Percentiles rank a stretch among this genome's conserved stretches.
These are phyloP conservation scores for Martensiomyces pterosporus DNA, from an alignment of 192 early-diverging fungal genomes.

Conservation along the genomic window DNA sequence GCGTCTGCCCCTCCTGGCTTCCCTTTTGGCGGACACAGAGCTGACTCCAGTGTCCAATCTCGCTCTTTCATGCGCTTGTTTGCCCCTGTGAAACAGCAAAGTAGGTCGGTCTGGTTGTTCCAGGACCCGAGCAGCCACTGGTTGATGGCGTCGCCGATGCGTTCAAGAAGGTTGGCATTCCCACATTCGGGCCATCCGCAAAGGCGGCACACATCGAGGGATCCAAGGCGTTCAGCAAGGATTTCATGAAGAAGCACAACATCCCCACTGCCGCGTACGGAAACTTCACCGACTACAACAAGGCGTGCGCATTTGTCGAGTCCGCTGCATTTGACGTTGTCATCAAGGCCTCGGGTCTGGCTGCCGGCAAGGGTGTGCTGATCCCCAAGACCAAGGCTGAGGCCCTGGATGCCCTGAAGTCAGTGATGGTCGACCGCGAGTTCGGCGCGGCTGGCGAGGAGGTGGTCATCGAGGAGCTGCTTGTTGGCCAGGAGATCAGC, in stretches of 20 bases:
- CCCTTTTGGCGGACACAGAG: too few species aligned
- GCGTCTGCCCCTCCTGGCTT: too few species aligned
- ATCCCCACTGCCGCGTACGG: conserved; percentile 95
- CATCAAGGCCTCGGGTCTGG: conserved; percentile 95
- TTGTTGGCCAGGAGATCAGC: conserved; percentile 91
- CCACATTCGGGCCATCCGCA: conserved; percentile 87
- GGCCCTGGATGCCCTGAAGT: conserved; percentile 74
- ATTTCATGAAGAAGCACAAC: conserved; percentile 94
- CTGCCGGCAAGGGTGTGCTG: conserved; percentile 96
- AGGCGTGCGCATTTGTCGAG: conserved; percentile 65
- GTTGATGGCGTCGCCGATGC: conserved; percentile 83
- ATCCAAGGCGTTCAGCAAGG: conserved; percentile 97
- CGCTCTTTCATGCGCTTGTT: too few species aligned
- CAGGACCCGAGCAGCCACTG: conserved; percentile 95
- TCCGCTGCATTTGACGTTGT: conserved; percentile 64
- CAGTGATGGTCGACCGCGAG: conserved; percentile 85
- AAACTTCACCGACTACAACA: conserved; percentile 75
- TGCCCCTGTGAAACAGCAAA: conserved; percentile 8
- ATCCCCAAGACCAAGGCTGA: conserved; percentile 83
- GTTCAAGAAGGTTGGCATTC: conserved; percentile 70
- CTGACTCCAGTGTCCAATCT: too few species aligned
- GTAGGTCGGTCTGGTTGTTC: conserved; percentile 66
- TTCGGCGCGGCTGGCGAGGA: conserved; percentile 89
- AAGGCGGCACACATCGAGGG: conserved; percentile 92
- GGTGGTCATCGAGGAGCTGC: conserved; percentile 93